Base-by-base conservation (phyloP, 495 filamentous ascomycete species). In the Trichodelitschia bisporula region DNA sequence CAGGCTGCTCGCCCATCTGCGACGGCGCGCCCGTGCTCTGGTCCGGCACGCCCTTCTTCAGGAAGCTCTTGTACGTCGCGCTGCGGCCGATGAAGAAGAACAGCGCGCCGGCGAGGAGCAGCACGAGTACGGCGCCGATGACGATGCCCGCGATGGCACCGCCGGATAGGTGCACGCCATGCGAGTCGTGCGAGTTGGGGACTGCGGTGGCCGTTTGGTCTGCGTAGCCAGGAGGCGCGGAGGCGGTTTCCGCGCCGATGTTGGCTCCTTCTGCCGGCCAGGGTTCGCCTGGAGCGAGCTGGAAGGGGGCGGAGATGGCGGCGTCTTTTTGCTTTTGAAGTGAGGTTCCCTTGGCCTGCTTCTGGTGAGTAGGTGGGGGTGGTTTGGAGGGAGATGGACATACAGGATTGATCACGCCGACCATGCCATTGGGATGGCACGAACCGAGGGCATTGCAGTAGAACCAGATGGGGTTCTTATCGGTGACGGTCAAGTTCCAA, bases 401-500 rank as follows among this genome's bases (percentile, higher is more conserved):
- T 41, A 15, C 14, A 33, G 49, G 41, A 28, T 61, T 61, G 40
- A 61, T 57, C 9, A 48, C 56, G 14, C 52, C 52, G 13, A 55
- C 40, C 58, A 61, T 62, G 8, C 42, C 33, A 15, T 41, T 53
- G n/a, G 41, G 36, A 23, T 45, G 49, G 28, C 25, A 62, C 11
- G 44, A 48, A 4, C 42, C 46, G 0, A 56, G 51, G 1, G 63
- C 61, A 1, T 50, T 45, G 46, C 66, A 72, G 47, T 74, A 73
- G 48, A 56, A 69, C 43, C 66, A 71, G 18, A 68, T 55, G 3
- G 66, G 62, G 3, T 53, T 38, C 0, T 64, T 69, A 42, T 59
- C 53, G 39, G 69, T 70, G 40, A 73, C 50, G 3, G 39, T 44
- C 6, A 69, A 32, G 26, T 47, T 45, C 47, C 50, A 70, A 15